Conservation (phyloP, 1,284 basidiomycete species). For the Malassezia cuniculi region DNA sequence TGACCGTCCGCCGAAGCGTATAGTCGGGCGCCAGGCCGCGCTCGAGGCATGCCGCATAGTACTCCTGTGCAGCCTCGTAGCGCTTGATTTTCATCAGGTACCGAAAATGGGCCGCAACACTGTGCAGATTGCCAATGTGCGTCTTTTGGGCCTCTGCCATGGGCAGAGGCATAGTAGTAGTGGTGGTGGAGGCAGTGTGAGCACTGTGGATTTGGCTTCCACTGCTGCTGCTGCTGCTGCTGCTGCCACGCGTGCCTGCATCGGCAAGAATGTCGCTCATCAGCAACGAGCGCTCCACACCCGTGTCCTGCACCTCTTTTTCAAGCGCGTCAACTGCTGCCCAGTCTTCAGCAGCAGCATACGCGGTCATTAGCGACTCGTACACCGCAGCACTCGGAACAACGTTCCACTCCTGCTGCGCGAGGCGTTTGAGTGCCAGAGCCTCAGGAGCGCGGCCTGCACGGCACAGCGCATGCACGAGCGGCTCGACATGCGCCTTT, state of each 20-base stretch:
- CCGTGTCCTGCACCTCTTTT: conserved; percentile 3
- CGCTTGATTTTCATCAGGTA: conserved; percentile 4
- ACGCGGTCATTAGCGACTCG: conserved; percentile 1
- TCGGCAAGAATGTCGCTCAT: too few species aligned
- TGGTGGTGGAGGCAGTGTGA: too few species aligned
- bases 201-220: too few species aligned
- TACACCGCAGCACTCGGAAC: conserved; percentile 7
- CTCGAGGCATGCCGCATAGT: conserved; percentile 4
- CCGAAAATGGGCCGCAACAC: conserved; percentile 8
- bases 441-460: conserved; percentile 4
- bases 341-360: conserved; percentile 5
- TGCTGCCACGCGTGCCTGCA: too few species aligned
- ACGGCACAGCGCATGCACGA: conserved; percentile 3
- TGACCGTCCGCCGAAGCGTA: conserved; percentile 8
- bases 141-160: too few species aligned
- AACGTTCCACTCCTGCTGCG: conserved; percentile 4
- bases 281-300: too few species aligned
- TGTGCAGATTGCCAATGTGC: too few species aligned
- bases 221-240: too few species aligned
- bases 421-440: too few species aligned
- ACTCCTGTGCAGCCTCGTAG: conserved; percentile 8
- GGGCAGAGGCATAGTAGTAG: too few species aligned
- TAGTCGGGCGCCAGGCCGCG: conserved; percentile 9
- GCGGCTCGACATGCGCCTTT: not conserved
- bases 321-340: conserved; percentile 1